Conservation (phyloP, 164 flowering plant genomes). For the Amborella trichopoda region DNA sequence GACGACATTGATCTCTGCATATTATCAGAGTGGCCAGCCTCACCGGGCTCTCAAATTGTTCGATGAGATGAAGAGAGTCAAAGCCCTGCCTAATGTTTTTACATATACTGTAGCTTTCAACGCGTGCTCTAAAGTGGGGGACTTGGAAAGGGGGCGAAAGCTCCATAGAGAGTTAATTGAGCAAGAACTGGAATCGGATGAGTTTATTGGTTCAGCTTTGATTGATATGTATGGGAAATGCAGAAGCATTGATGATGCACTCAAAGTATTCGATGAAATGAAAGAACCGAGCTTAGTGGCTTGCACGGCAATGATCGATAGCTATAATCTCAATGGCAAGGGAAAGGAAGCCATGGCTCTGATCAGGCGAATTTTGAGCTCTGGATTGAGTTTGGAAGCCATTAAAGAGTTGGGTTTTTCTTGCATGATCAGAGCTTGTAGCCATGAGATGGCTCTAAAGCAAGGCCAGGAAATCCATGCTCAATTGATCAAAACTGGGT, state of each 20-base stretch:
- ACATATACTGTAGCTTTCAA: too few species aligned
- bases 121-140: too few species aligned
- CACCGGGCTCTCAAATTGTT: too few species aligned
- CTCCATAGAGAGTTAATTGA: slow-evolving; percentile 10
- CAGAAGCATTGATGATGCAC: slow-evolving; percentile 12
- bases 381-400: slow-evolving; percentile 4
- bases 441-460: slow-evolving; percentile 6
- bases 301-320: slow-evolving; percentile 20
- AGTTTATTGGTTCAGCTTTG: slow-evolving; percentile 12
- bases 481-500: slow-evolving; percentile 16
- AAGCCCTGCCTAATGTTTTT: too few species aligned
- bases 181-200: slow-evolving; percentile 9
- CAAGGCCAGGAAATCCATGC: slow-evolving; percentile 25
- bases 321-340: slow-evolving; percentile 13
- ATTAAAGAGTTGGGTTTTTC: slow-evolving; percentile 16
- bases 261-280: slow-evolving; percentile 13
- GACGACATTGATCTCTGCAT: too few species aligned
- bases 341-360: slow-evolving; percentile 11
- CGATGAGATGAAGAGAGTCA: too few species aligned
- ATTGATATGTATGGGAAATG: slow-evolving; percentile 22
- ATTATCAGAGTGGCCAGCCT: too few species aligned
- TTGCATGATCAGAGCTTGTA: slow-evolving; percentile 15
- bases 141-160: too few species aligned
- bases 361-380: slow-evolving; percentile 9
- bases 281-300: slow-evolving; percentile 7